Evolutionary conservation across 495 filamentous ascomycete genomes (phyloP).

Genomic region (Tuber indicum): DNA sequence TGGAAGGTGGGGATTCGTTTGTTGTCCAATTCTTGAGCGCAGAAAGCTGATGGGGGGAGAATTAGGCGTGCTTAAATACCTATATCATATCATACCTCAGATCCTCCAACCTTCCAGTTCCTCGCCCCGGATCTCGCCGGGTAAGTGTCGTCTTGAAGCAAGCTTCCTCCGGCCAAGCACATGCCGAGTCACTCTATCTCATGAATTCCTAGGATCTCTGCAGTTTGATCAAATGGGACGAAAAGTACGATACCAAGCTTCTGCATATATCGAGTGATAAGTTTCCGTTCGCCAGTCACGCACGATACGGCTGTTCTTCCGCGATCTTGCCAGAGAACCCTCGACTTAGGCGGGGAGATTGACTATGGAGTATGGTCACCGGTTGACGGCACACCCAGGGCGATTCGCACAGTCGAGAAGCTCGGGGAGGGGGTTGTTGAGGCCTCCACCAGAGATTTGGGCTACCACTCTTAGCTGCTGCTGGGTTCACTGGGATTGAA

Average conservation of each 20-base stretch:
- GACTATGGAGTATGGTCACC: slow-evolving; percentile 71
- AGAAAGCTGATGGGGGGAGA: slow-evolving; percentile 44
- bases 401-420: slow-evolving; percentile 90
- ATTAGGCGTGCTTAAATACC: slow-evolving; percentile 75
- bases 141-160: slow-evolving; percentile 87
- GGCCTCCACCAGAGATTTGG: slow-evolving; percentile 71
- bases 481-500: slow-evolving; percentile 70
- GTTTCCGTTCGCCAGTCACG: slow-evolving; percentile 91
- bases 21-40: slow-evolving; percentile 32
- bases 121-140: slow-evolving; percentile 85
- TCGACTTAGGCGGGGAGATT: slow-evolving; percentile 61
- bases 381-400: slow-evolving; percentile 80
- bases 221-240: slow-evolving; percentile 90
- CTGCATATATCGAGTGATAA: slow-evolving; percentile 89
- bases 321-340: slow-evolving; percentile 70
- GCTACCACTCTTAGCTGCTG: slow-evolving; percentile 85
- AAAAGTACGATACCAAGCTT: slow-evolving; percentile 86
- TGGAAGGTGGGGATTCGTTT: slow-evolving; percentile 82
- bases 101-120: slow-evolving; percentile 74
- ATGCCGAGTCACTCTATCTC: slow-evolving; percentile 69
- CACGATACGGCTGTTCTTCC: slow-evolving; percentile 78
- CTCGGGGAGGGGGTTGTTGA: slow-evolving; percentile 66
- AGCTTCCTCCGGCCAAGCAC: slow-evolving; percentile 57
- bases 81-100: slow-evolving; percentile 58
- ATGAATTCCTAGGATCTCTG: slow-evolving; percentile 75